Evolutionary conservation across 163 green algal species (phyloP).

Genomic region (Chloromonas sp.): DNA sequence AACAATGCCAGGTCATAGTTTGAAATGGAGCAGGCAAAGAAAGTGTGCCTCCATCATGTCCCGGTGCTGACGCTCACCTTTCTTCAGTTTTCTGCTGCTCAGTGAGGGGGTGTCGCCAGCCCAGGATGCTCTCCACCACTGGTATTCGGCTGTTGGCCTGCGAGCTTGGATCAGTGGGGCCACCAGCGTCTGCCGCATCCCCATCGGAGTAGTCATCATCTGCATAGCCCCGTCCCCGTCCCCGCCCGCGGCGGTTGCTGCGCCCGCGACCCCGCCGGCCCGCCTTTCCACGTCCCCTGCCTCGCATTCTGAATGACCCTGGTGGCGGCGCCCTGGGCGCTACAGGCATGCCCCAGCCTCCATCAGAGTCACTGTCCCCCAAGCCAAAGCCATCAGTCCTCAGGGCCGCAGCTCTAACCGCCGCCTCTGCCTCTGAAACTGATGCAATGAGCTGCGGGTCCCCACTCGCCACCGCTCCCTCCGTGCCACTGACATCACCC

Average conservation of each 20-base stretch:
- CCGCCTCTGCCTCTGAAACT: constrained; percentile 57
- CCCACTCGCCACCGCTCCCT: not conserved
- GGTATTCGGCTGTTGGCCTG: not conserved
- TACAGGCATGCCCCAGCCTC: constrained; percentile 55
- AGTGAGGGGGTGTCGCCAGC: constrained; percentile 61
- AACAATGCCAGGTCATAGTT: not conserved
- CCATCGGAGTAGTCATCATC: constrained; percentile 51
- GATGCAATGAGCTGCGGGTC: constrained; percentile 48
- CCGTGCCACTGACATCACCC: constrained; percentile 39
- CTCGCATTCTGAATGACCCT: not conserved
- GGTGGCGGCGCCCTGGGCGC: constrained; percentile 3
- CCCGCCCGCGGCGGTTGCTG: constrained; percentile 30
- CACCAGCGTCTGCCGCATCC: constrained; percentile 15
- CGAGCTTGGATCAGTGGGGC: not conserved
- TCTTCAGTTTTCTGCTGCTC: constrained; percentile 30
- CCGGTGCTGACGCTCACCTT: constrained; percentile 3
- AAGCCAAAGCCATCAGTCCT: no score
- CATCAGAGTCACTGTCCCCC: constrained; percentile 65
- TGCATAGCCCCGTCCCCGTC: constrained; percentile 30
- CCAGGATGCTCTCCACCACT: constrained; percentile 46
- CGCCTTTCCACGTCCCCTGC: constrained; percentile 20
- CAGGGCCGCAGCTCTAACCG: not conserved
- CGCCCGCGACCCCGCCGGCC: constrained; percentile 28
- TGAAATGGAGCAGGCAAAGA: no score
- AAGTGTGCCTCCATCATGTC: no score